Conservation (phyloP, 148 eudicot species). For the Rhododendron ferrugineum region DNA sequence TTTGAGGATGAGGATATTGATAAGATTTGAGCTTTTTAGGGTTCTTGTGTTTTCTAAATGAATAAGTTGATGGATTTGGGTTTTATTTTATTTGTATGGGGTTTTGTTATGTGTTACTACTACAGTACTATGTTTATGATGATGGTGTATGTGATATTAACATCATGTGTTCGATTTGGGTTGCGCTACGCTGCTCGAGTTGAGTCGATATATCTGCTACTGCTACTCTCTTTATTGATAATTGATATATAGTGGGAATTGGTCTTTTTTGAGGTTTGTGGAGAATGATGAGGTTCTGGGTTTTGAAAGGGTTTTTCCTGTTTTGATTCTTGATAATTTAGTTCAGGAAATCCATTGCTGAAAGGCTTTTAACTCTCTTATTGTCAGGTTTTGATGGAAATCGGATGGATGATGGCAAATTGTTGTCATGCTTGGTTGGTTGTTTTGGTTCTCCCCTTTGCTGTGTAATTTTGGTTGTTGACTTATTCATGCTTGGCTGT, state of each 20-base stretch:
- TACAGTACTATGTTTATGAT: not conserved
- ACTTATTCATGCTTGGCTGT: not conserved
- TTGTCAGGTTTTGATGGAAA: not conserved
- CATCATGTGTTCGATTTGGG: not conserved
- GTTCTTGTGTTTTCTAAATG: not conserved
- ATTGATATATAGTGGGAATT: no score
- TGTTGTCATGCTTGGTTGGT: not conserved
- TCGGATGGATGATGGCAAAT: not conserved
- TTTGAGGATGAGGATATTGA: conserved; percentile 93
- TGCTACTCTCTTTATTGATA: no score
- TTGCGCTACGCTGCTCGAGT: no score
- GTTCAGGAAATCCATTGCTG: not conserved
- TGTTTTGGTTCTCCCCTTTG: not conserved
- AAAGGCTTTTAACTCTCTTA: not conserved
- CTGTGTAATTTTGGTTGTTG: not conserved
- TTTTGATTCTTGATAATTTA: not conserved
- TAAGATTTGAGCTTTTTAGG: conserved; percentile 32
- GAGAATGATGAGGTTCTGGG: not conserved
- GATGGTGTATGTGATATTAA: not conserved
- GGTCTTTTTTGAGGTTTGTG: no score
- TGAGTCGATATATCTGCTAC: not conserved
- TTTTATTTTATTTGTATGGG: not conserved
- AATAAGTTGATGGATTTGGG: not conserved
- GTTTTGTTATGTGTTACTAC: not conserved
- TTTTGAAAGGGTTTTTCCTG: not conserved